Percentiles rank a stretch among this genome's conserved stretches.
Evolutionary conservation across 2,329 filamentous ascomycete species (phyloP).

Genomic region (Exophiala alcalophila): DNA sequence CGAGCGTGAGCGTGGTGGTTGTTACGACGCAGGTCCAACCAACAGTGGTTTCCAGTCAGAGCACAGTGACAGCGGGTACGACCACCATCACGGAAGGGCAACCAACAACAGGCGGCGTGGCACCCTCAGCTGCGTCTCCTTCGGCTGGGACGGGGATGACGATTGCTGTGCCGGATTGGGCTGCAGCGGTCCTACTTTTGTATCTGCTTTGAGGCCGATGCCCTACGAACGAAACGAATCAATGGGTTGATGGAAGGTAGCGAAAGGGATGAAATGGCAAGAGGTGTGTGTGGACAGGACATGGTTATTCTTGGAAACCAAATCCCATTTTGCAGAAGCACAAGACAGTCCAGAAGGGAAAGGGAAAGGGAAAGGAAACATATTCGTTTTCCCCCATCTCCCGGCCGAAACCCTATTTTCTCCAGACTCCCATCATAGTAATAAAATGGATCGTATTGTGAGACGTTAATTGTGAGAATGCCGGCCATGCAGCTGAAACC

Average conservation of each 20-base stretch:
- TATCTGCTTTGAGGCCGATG: too few relatives aligned
- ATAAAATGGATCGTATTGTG: too few relatives aligned
- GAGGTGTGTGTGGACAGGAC: too few relatives aligned
- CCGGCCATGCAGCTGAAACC: conserved; percentile 9
- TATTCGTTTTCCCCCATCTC: too few relatives aligned
- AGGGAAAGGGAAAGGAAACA: too few relatives aligned
- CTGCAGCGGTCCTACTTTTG: neutral
- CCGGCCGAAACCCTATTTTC: too few relatives aligned
- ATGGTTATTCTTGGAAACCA: too few relatives aligned
- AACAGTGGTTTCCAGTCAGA: conserved; percentile 1
- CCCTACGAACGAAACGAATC: too few relatives aligned
- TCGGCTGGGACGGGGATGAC: neutral
- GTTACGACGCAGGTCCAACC: conserved; percentile 6
- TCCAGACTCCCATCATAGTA: conserved; percentile 19
- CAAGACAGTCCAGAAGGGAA: too few relatives aligned
- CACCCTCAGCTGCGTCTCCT: neutral
- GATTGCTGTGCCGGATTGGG: neutral
- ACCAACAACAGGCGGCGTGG: neutral
- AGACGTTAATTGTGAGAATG: conserved; percentile 18
- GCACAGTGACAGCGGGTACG: neutral
- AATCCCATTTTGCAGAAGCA: too few relatives aligned
- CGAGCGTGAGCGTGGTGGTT: conserved; percentile 3
- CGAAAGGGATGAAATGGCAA: too few relatives aligned
- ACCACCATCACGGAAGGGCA: neutral
- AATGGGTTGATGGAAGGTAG: too few relatives aligned